Evolutionary conservation across 2,329 filamentous ascomycete species (phyloP), one percentile per base, ranked within the genome.

Genomic region (Paracamarosporium sp.): DNA sequence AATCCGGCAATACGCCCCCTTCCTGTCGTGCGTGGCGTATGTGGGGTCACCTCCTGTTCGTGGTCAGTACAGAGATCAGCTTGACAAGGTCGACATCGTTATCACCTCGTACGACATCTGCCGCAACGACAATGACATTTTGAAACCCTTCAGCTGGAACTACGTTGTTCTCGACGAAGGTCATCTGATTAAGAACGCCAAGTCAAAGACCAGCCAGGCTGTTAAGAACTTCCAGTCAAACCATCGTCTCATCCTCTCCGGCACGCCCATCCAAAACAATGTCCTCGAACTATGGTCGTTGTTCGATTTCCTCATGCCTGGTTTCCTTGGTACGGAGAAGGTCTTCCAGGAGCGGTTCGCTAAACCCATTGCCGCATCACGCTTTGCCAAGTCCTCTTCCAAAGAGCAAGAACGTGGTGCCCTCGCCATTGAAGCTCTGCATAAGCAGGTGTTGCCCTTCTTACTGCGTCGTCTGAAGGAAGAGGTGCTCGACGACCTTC

Each of bases 221-320:
- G 94, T 98, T 64, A 99, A 99, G 82, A 87, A 87, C 57, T 83
- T 99, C 31, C 80, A 87, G 6, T 97, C 93, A 74, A 98, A 99
- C 68, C 96, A 99, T 73, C 90, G 95, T 20, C 85, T 99, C 47
- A 99, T 99, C 65, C 85, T 99, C 4, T 99, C 95, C 0, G 95
- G 95, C 38, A 99, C 95, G 1, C 95, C 95, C 0, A 98, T 98
- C 64, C 94, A 98, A 76, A 98, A 98, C 77, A 98, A 98, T 65
- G 94, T 99, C 2, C 80, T 99, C 47, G 94, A 99, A 74, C 83
- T 99, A 4, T 99, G 94, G 94, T 98, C 94, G 0, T 83, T 99
- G 4, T 99, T 99, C 73, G 95, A 99, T 78, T 99, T 99, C 80
- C 83, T 99, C 59, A 99, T 99, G 95, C 95, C 96, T 3, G 96